Base-by-base conservation (phyloP, 257 asterid species). In the Cinchona pubescens region DNA sequence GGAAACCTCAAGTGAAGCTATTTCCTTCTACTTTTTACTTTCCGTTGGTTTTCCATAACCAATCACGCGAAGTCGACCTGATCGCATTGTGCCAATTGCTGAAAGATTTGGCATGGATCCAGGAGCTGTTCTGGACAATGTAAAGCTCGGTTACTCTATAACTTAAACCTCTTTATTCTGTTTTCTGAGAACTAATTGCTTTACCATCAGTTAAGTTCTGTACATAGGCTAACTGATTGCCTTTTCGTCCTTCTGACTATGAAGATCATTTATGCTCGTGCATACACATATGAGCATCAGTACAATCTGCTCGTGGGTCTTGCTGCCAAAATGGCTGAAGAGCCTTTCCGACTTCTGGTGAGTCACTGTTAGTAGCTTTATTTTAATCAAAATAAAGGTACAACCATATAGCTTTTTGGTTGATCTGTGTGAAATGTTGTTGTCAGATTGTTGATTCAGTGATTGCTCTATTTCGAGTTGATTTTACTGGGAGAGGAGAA, bases 271-370 rank as follows among this genome's bases (percentile, higher is more conserved):
- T 92, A 94, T 82, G 99, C 99, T 69, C 99, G 99, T 62, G 99
- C 99, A 42, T 95, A 95, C 89, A 95, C 99, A 72, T 95, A 95
- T 16, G 99, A 95, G 84, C 99, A 95, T 82, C 99, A 95, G 77
- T 92, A 90, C 91, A 95, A 91, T 90, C 87, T 92, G 77, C 99
- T 95, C 78, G 92, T 95, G 70, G 96, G 97, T 63, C 90, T 95
- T 72, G 99, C 97, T 75, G 99, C 99, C 63, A 95, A 95, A 86
- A 95, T 95, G 99, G 95, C 99, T 80, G 99, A 95, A 88, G 99
- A 95, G 83, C 99, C 99, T 65, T 95, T 95, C 87, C 87, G 93
- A 76, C 96, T 95, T 75, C 81, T 95, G 96, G 99, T 95, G 67
- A 90, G 90, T 72, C 79, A 45, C 32, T 55, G 62, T 78, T 68